Evolutionary conservation across 306 rosid genomes (phyloP).

Genomic region (Rosa rugosa): DNA sequence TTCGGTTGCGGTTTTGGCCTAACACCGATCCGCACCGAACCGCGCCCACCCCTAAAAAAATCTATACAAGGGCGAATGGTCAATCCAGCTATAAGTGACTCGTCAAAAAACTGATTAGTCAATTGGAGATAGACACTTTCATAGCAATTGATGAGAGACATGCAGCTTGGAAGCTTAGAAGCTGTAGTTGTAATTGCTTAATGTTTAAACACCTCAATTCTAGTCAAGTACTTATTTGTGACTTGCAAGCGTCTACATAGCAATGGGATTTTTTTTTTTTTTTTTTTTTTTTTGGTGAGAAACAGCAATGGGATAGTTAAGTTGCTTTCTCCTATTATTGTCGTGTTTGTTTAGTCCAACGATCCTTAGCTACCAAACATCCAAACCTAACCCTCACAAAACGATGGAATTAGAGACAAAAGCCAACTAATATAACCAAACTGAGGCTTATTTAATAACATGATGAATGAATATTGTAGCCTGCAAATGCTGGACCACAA

Average conservation of each 20-base stretch:
- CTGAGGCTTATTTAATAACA: neutral
- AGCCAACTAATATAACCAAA: neutral
- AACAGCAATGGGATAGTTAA: neutral
- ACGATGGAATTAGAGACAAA: neutral
- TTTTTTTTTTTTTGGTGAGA: too few species aligned
- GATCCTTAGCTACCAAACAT: neutral
- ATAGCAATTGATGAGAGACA: too few species aligned
- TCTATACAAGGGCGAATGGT: too few species aligned
- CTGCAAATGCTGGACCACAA: conserved; percentile 7
- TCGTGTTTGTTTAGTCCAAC: neutral
- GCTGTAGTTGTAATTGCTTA: neutral
- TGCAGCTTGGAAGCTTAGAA: too few species aligned
- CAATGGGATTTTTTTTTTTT: too few species aligned
- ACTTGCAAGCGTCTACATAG: neutral
- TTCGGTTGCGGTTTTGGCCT: too few species aligned
- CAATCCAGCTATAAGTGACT: too few species aligned
- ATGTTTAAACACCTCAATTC: neutral
- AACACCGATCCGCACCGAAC: too few species aligned
- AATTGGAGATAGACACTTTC: too few species aligned
- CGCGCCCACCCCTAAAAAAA: too few species aligned
- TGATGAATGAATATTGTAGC: neutral
- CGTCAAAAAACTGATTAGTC: too few species aligned
- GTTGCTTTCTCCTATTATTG: neutral
- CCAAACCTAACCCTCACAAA: neutral
- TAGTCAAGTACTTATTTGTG: neutral